Base-by-base conservation (phyloP, 306 rosid genomes). In the Argentina anserina region DNA sequence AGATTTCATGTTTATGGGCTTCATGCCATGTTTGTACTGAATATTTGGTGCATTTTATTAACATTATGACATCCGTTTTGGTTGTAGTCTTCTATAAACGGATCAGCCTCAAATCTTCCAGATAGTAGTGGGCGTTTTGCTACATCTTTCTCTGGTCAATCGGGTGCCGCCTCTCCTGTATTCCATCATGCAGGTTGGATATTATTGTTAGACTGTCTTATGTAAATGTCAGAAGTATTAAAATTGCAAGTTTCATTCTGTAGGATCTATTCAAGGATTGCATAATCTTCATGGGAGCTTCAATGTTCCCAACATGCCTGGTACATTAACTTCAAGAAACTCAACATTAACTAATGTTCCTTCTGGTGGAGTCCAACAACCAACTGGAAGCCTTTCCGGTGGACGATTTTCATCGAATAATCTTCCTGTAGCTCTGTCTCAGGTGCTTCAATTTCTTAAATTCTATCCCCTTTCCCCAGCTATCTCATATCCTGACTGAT, bases 331-430 rank as follows among this genome's bases (percentile, higher is more conserved):
- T 45, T 88, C 96, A 81, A 88, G 96, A 86, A 94, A 90, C 73
- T 85, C 97, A 36, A 73, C 95, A 58, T 75, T 94, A 80, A 88
- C 84, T 73, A 89, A 81, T 23, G 79, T 91, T 71, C 96, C 97
- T 31, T 84, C 99, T 33, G 96, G 96, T 17, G 99, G 96, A 63
- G 93, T 87, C 83, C 99, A 94, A 80, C 99, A 88, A 80, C 96
- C 89, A 49, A 75, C 93, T 49, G 97, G 96, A 77, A 90, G 84
- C 78, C 88, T 94, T 70, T 83, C 96, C 55, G 87, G 97, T 63
- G 97, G 99, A 62, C 87, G 97, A 76, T 94, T 91, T 82, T 75
- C 87, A 12, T 85, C 99, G 53, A 94, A 90, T 83, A 91, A 88
- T 85, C 84, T 91, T 65, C 95, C 99, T 33, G 92, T 87, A 37